Conservation (phyloP, 116 monocot genomes). For the Trichopus zeylanicus region DNA sequence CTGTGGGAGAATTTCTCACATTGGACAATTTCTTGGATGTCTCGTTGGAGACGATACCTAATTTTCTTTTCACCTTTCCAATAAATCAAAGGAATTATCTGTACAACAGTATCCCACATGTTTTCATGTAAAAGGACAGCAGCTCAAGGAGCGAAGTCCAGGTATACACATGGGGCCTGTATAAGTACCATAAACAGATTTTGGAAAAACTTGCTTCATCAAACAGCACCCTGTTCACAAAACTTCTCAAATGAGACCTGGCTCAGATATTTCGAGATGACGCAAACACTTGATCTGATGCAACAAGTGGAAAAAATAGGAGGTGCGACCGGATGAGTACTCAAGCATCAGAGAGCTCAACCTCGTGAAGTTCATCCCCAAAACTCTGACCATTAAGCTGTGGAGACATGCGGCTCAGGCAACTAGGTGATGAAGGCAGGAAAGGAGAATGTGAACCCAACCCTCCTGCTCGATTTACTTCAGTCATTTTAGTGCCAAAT, state of each 20-base stretch:
- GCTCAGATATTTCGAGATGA: too few relatives aligned
- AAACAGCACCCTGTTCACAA: neutral
- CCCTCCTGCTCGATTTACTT: conserved; percentile 4
- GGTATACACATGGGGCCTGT: neutral
- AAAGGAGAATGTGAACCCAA: conserved; percentile 8
- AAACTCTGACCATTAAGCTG: conserved; percentile 9
- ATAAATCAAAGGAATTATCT: conserved; percentile 54
- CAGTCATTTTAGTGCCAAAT: conserved; percentile 9
- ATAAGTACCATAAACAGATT: too few relatives aligned
- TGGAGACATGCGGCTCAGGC: too few relatives aligned
- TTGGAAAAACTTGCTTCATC: neutral
- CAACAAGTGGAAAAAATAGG: too few relatives aligned
- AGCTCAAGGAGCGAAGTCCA: neutral
- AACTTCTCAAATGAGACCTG: conserved; percentile 2
- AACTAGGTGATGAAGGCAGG: conserved; percentile 17
- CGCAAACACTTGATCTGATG: too few relatives aligned
- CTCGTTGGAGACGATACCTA: too few relatives aligned
- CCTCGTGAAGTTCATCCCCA: conserved; percentile 70
- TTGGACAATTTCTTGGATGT: too few relatives aligned
- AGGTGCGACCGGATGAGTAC: too few relatives aligned
- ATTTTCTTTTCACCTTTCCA: conserved; percentile 10
- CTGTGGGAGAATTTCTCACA: too few relatives aligned
- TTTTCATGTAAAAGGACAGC: conserved; percentile 19
- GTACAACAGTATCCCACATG: conserved; percentile 28
- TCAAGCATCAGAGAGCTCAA: conserved; percentile 79